Conservation (phyloP, 768 basidiomycete genomes). For the Gymnopilus dilepis region DNA sequence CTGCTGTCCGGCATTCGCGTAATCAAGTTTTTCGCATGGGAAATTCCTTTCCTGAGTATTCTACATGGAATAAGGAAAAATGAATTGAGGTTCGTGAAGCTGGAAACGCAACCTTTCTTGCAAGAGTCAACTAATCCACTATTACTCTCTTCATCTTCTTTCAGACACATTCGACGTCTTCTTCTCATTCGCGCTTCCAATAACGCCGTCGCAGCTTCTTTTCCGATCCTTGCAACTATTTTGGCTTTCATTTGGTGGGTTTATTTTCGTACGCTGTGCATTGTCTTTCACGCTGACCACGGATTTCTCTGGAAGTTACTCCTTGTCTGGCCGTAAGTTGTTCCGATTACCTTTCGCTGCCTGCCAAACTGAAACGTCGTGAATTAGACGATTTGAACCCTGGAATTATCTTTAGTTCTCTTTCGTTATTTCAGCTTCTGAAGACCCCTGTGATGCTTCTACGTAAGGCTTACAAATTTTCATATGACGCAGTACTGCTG, state of each 20-base stretch:
- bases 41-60: constrained; percentile 76
- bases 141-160: constrained; percentile 2
- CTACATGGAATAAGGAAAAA: constrained; percentile 65
- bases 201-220: constrained; percentile 67
- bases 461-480: constrained; percentile 40
- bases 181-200: constrained; percentile 67
- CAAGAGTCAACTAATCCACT: too few relatives aligned
- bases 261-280: neutral
- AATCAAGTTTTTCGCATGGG: constrained; percentile 94
- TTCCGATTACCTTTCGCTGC: neutral
- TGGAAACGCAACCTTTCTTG: neutral
- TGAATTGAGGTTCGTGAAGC: constrained; percentile 7
- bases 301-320: neutral
- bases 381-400: constrained; percentile 56
- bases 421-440: constrained; percentile 84
- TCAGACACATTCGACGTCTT: constrained; percentile 66
- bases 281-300: neutral
- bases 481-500: neutral
- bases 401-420: constrained; percentile 78
- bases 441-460: constrained; percentile 80
- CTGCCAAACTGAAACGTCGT: neutral
- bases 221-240: constrained; percentile 81
- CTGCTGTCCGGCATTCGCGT: constrained; percentile 88
- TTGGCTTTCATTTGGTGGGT: constrained; percentile 55
- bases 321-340: neutral